Percentiles rank a stretch among this genome's conserved stretches.
These are phyloP conservation scores for Sugiyamaella marilandica DNA, from an alignment of 805 yeast genomes.

Conservation along the genomic window DNA sequence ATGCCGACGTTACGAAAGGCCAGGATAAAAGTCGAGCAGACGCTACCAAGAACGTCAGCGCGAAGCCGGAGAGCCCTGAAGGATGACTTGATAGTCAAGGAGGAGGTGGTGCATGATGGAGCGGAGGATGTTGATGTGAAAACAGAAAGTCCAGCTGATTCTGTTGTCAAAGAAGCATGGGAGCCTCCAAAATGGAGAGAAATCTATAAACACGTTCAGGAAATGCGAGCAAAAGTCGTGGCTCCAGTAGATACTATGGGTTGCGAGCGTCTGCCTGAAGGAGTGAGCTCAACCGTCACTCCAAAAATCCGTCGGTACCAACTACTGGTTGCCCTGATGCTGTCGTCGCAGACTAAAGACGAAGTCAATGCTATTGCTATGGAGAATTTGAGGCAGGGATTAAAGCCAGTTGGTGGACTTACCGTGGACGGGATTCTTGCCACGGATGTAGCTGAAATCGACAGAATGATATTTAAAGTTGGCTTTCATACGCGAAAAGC, in stretches of 20 bases:
- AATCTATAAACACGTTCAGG: conserved; percentile 39
- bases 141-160: not conserved
- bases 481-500: conserved; percentile 88
- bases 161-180: not conserved
- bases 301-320: conserved; percentile 57
- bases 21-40: not conserved
- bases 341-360: conserved; percentile 89
- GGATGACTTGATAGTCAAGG: not conserved
- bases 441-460: conserved; percentile 49
- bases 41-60: not conserved
- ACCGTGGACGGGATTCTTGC: conserved; percentile 27
- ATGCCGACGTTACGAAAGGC: not conserved
- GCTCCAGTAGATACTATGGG: conserved; percentile 92
- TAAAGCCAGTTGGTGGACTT: conserved; percentile 40
- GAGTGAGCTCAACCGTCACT: conserved; percentile 27
- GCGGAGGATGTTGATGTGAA: not conserved
- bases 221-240: conserved; percentile 58
- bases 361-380: conserved; percentile 76
- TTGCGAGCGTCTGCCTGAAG: conserved; percentile 56
- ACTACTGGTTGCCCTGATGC: conserved; percentile 72
- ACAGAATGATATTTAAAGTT: conserved; percentile 64
- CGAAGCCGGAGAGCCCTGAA: not conserved
- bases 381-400: conserved; percentile 48
- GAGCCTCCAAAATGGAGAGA: conserved; percentile 28
- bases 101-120: not conserved